phyloP scores from a whole-genome alignment of 176 grass and related monocot species.

The Ensete ventricosum region DNA sequence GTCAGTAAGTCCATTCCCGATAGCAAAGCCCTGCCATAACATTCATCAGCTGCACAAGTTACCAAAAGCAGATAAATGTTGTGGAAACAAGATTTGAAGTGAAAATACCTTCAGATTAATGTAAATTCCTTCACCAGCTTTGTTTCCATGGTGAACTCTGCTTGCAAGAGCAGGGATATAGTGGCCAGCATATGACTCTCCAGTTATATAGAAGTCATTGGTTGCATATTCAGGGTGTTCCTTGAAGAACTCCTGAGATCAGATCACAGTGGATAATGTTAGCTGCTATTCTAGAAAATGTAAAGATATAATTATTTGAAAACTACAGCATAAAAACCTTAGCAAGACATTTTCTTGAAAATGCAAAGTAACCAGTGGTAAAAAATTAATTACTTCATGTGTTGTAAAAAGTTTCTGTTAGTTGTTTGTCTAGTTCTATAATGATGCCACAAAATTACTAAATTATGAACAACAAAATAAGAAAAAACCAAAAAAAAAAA shows the following conservation, averaged over 20 bases:
- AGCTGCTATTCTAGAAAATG: too few species aligned
- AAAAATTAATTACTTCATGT: too few species aligned
- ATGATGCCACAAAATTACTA: too few species aligned
- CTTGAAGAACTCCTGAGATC: slow-evolving; percentile 66
- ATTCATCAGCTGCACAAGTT: not conserved
- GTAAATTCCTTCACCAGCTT: slow-evolving; percentile 73
- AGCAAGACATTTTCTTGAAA: not conserved
- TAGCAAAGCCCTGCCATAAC: slow-evolving; percentile 70
- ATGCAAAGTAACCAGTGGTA: too few species aligned
- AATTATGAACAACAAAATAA: too few species aligned
- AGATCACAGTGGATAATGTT: not conserved
- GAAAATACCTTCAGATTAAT: slow-evolving; percentile 73
- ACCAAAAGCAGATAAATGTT: not conserved
- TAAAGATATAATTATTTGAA: too few species aligned
- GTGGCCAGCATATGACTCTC: slow-evolving; percentile 97
- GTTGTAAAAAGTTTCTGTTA: too few species aligned
- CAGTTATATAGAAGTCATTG: slow-evolving; percentile 87
- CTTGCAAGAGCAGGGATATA: slow-evolving; percentile 91
- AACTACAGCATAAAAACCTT: too few species aligned
- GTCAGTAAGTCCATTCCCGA: slow-evolving; percentile 87
- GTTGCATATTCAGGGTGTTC: slow-evolving; percentile 66
- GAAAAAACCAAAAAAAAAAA: too few species aligned
- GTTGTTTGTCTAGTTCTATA: too few species aligned
- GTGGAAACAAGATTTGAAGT: not conserved
- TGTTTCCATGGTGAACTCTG: slow-evolving; percentile 78